Conservation (phyloP, 169 alveolate species). For the Cryptosporidium sp. region DNA sequence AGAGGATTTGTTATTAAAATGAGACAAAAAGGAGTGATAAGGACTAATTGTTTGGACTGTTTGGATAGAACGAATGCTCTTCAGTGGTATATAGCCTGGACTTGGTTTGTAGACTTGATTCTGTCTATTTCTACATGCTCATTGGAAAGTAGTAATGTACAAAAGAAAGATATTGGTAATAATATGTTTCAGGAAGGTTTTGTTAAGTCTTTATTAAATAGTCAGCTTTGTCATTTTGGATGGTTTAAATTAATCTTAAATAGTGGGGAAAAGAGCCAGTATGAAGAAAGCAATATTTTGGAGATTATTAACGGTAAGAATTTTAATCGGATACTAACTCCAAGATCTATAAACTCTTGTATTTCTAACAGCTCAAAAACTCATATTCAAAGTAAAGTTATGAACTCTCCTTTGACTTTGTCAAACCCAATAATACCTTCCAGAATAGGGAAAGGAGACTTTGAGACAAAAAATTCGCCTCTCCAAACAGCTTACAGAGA, state of each 20-base stretch:
- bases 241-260: constrained; percentile 59
- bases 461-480: background rate
- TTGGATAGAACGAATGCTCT: constrained; percentile 97
- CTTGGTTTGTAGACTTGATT: constrained; percentile 70
- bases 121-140: constrained; percentile 39
- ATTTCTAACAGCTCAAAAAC: background rate
- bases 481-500: background rate
- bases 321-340: background rate
- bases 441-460: background rate
- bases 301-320: background rate
- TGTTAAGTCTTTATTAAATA: constrained; percentile 55
- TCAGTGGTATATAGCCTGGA: constrained; percentile 91
- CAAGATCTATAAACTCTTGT: background rate
- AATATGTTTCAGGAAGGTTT: constrained; percentile 27
- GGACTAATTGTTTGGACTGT: constrained; percentile 97
- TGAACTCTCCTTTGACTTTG: constrained; percentile 14
- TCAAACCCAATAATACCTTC: constrained; percentile 24
- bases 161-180: background rate
- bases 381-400: background rate
- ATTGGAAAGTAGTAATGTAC: background rate
- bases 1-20: constrained; percentile 12
- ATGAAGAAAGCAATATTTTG: background rate
- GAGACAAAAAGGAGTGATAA: constrained; percentile 92
- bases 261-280: background rate
- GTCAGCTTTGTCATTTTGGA: constrained; percentile 60